Base-by-base conservation (phyloP, 139 green algal species). In the Chlorella ohadii region DNA sequence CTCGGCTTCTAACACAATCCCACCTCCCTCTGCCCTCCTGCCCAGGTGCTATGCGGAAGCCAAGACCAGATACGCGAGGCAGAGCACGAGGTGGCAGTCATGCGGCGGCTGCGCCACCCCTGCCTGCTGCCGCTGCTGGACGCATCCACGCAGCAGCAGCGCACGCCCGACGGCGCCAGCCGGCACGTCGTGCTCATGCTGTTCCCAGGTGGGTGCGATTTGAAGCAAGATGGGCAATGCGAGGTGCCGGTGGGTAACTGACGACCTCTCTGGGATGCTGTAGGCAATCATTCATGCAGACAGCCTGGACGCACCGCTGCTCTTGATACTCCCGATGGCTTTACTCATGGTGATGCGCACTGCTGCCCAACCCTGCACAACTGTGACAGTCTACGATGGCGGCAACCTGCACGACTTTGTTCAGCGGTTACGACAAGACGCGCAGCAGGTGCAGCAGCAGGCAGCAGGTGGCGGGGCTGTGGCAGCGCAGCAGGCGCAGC, bases 121-220 rank as follows among this genome's bases (percentile, higher is more conserved):
- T 92, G 95, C 87, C 82, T 96, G 65, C 83, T 96, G 72, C 86
- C 86, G 1, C 84, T 96, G 17, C 78, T 95, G 51, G 92, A 88
- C 47, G 85, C 72, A 22, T 33, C 67, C 27, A 78, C 83, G 27
- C n/a, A 70, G 61, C 51, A 27, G 57, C 36, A 71, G 51, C 64
- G 59, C 23, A 41, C 64, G 38, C 86, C 64, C 6, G 81, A 83
- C 17, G 85, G 83, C 38, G 28, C 20, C 51, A 59, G 17, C 28
- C 57, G 74, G 33, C 74, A 85, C 7, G 39, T 84, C 20, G 85
- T 90, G 34, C 88, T 87, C 79, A 92, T 94, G 87, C 85, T 94
- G n/a, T 93, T 94, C 67, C 87, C 90, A 59, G 76, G 76, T 70
- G 47, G 16, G 44, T 22, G 13, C 47, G 0, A 0, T 15, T 25